Evolutionary conservation across 2,329 filamentous ascomycete species (phyloP), one percentile per base, ranked within the genome.

Genomic region (Sporothrix protearum): DNA sequence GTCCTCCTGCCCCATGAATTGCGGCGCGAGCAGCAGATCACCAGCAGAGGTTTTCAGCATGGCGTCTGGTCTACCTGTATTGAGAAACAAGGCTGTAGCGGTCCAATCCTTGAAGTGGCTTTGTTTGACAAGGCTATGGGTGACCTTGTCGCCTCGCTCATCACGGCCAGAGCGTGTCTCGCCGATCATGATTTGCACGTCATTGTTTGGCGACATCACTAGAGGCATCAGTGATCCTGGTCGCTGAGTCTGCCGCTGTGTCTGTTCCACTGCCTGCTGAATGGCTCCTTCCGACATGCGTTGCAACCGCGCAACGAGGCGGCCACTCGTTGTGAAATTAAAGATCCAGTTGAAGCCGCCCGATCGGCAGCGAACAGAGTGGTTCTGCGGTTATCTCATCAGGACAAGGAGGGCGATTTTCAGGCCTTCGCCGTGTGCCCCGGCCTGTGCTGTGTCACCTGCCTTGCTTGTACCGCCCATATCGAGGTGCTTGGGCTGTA

Each of bases 361-460:
- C 0, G 77, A 75, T 14, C 66, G 51, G 69, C 77, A 80, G 2
- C 73, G 70, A 3, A 80, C 71, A 12, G 45, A 59, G 64, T 80
- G 78, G 45, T 79, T 78, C 49, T 76, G 74, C 3, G 47, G 69
- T 1, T 63, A 64, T 39, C 79, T 74, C 75, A 79, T 68, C 1
- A 81, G 70, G n/a, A 76, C 74, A 12, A 80, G 71, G n/a, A 79
- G 66, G 3, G 78, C 77, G n/a, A 78, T 47, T 57, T 79, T 78
- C 45, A 80, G 74, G 2, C 79, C 78, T 45, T 80, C 78, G 10
- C 78, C 78, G 36, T 79, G 77, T 2, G 74, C 70, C 0, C 78
- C 78, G 12, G 77, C 77, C 64, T 78, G 76, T 5, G 70, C 68
- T 1, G 1, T 0, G 14, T 76, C 73, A 33, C 64, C 53, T 3